Evolutionary conservation across 176 grass and related monocot species (phyloP).

Genomic region (Guadua angustifolia): DNA sequence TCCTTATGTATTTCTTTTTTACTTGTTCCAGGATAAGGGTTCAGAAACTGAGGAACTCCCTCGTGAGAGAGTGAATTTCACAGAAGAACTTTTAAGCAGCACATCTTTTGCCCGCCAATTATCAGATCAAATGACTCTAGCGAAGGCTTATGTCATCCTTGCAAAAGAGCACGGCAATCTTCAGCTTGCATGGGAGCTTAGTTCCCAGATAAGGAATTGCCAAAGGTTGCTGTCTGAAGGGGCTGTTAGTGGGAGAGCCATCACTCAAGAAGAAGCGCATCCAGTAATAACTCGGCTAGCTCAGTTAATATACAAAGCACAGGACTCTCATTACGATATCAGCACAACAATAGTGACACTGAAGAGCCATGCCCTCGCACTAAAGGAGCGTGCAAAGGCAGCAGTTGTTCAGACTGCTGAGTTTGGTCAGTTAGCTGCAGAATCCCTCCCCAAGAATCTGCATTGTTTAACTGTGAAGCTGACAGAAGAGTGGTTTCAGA

Average conservation of each 20-base stretch:
- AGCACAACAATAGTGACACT: slow-evolving; percentile 83
- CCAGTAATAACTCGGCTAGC: slow-evolving; percentile 80
- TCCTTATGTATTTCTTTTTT: slow-evolving; percentile 48
- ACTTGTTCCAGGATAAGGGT: slow-evolving; percentile 64
- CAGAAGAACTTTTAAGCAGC: slow-evolving; percentile 94
- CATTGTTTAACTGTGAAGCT: slow-evolving; percentile 85
- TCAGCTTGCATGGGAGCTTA: slow-evolving; percentile 93
- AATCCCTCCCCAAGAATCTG: slow-evolving; percentile 78
- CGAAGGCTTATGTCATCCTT: slow-evolving; percentile 91
- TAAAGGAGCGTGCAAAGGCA: slow-evolving; percentile 92
- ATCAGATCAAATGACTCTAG: slow-evolving; percentile 93
- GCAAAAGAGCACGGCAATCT: slow-evolving; percentile 93
- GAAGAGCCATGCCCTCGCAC: slow-evolving; percentile 77
- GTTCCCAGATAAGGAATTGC: slow-evolving; percentile 88
- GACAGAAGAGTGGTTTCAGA: slow-evolving; percentile 78
- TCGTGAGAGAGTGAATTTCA: slow-evolving; percentile 76
- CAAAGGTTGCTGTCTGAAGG: slow-evolving; percentile 86
- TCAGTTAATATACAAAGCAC: slow-evolving; percentile 88
- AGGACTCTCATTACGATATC: slow-evolving; percentile 98
- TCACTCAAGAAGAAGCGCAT: slow-evolving; percentile 73
- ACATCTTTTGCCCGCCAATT: slow-evolving; percentile 89
- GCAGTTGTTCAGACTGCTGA: slow-evolving; percentile 78
- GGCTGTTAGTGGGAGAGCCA: slow-evolving; percentile 75
- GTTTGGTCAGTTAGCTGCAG: slow-evolving; percentile 88
- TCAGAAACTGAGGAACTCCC: slow-evolving; percentile 44